These are phyloP conservation scores for Geranium rotundifolium DNA, from an alignment of 345 rosid species.

Conservation along the genomic window DNA sequence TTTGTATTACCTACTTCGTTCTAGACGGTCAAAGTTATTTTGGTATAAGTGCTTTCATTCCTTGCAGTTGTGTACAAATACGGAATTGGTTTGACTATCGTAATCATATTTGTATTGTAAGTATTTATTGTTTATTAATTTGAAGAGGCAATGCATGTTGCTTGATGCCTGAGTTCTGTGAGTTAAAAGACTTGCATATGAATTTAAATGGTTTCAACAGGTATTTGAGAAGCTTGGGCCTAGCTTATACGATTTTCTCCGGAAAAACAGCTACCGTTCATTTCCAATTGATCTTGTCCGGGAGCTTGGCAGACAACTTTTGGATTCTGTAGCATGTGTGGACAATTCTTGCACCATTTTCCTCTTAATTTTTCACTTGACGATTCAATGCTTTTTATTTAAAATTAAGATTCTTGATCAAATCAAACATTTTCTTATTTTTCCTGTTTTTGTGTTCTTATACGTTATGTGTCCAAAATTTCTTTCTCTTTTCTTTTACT, in stretches of 20 bases:
- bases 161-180: slow-evolving; percentile 56
- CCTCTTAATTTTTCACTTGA: slow-evolving; percentile 12
- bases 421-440: no score
- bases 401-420: no score
- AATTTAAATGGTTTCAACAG: slow-evolving; percentile 84
- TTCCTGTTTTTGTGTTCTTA: no score
- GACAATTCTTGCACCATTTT: slow-evolving; percentile 37
- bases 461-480: no score
- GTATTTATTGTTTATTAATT: no score
- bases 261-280: slow-evolving; percentile 94
- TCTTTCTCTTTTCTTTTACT: no score
- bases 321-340: slow-evolving; percentile 99
- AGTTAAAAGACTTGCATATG: slow-evolving; percentile 56
- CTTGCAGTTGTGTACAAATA: slow-evolving; percentile 99
- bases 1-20: no score
- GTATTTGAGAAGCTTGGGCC: slow-evolving; percentile 99
- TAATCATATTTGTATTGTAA: slow-evolving; percentile 93
- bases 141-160: slow-evolving; percentile 49
- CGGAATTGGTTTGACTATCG: slow-evolving; percentile 99
- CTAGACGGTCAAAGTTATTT: no score
- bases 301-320: slow-evolving; percentile 98
- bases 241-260: slow-evolving; percentile 90
- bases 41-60: slow-evolving; percentile 56
- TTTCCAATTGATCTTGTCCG: slow-evolving; percentile 98
- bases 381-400: background rate